These are phyloP conservation scores for Russula vinacea DNA, from an alignment of 768 basidiomycete species.

Conservation along the genomic window DNA sequence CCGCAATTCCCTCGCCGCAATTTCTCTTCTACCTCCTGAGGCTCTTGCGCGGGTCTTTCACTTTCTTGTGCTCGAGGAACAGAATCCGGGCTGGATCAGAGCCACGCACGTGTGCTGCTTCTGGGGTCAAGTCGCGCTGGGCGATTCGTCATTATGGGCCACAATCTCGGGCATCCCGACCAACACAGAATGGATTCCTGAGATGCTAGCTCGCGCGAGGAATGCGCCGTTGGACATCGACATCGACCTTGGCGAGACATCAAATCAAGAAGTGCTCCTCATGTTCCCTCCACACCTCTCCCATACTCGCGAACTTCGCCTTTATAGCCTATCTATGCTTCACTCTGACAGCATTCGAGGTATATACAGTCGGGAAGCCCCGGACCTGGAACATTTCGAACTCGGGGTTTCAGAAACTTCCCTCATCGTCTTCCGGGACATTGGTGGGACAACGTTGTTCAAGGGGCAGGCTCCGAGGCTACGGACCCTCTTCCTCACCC, in stretches of 20 bases:
- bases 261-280: background rate
- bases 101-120: slow-evolving; percentile 25
- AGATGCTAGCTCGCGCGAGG: slow-evolving; percentile 11
- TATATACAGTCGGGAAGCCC: slow-evolving; percentile 3
- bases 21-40: background rate
- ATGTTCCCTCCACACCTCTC: background rate
- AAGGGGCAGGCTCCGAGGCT: background rate
- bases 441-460: background rate
- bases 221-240: slow-evolving; percentile 12
- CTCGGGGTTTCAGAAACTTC: background rate
- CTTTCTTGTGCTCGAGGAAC: background rate
- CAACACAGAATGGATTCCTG: slow-evolving; percentile 1
- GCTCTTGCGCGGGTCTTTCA: slow-evolving; percentile 8
- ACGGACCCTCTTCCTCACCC: background rate
- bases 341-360: background rate
- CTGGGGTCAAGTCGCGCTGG: slow-evolving; percentile 20
- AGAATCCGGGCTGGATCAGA: background rate
- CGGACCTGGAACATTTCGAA: slow-evolving; percentile 16
- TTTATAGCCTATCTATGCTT: background rate
- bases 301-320: slow-evolving; percentile 14
- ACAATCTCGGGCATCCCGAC: background rate
- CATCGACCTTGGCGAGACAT: background rate
- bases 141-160: slow-evolving; percentile 11
- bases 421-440: background rate
- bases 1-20: background rate